Base-by-base conservation (phyloP, 2,329 filamentous ascomycete genomes). In the Penicillium sp. region DNA sequence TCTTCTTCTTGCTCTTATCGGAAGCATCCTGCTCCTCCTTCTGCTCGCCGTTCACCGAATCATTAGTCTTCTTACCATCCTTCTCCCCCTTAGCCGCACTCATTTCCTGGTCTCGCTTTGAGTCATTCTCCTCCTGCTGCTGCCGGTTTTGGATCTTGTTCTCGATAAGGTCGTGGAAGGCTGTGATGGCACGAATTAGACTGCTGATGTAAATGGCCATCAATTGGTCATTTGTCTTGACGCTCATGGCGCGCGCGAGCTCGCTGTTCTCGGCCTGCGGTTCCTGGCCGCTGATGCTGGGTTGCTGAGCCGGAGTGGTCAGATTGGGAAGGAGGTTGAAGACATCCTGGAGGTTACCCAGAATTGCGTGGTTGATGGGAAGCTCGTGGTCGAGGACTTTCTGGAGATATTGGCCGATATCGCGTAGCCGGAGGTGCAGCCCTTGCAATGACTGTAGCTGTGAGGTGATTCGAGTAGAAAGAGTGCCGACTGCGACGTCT, bases 101-200 rank as follows among this genome's bases (percentile, higher is more conserved):
- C 50, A 75, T 75, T 58, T 80, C 81, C 43, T 84, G 84, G 53
- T 86, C 90, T 78, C 90, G 90, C 67, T 88, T 85, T 39, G 80
- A 83, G 64, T 97, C 93, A 77, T 93, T 93, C 68, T 99, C 94
- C 69, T 97, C 94, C 68, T 95, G 89, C 73, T 95, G 90, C 76
- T 97, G 92, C 72, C 93, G 85, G 78, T 99, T 99, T 79, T 97
- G 93, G 63, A 97, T 97, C 84, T 99, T 99, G 81, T 99, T 99
- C 80, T 99, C 94, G 62, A 99, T 99, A 62, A 99, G 78, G 71
- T 99, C 94, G 74, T 99, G 94, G 87, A 97, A 99, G 7, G 94
- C 94, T 10, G 94, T 97, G 69, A 99, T 99, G 51, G 94, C 94
- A 55, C 94, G 85, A 75, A 99, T 97, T 79, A 97, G 79, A 78